Evolutionary conservation across 345 rosid genomes (phyloP).

Genomic region (Xanthoceras sorbifolium): DNA sequence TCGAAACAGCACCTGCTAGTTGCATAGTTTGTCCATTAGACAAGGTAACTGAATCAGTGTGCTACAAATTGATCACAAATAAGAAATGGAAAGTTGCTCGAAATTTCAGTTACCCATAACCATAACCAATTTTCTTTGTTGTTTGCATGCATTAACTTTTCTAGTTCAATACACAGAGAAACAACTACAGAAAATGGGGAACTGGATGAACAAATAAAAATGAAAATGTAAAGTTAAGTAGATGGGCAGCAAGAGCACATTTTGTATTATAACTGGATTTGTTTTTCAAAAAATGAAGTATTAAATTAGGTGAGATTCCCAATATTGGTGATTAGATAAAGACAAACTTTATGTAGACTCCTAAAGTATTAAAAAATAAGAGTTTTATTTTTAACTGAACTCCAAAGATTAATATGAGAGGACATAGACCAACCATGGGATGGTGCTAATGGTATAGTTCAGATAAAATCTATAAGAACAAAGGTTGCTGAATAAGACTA

Average conservation of each 20-base stretch:
- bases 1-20: background rate
- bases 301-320: background rate
- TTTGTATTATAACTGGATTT: no score
- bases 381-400: background rate
- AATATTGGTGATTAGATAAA: background rate
- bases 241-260: no score
- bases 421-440: background rate
- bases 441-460: background rate
- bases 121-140: background rate
- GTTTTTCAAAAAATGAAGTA: background rate
- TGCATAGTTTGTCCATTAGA: background rate
- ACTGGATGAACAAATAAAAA: background rate
- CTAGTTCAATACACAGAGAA: background rate
- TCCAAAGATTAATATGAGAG: background rate
- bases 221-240: no score
- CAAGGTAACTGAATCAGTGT: background rate
- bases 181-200: no score
- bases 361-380: no score
- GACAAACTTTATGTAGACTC: background rate
- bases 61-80: background rate
- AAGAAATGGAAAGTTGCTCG: background rate
- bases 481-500: background rate
- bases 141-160: background rate
- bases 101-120: background rate
- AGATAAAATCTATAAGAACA: no score